phyloP scores from a whole-genome alignment of 2,329 filamentous ascomycete species.

The Botryosphaeria dothidea region DNA sequence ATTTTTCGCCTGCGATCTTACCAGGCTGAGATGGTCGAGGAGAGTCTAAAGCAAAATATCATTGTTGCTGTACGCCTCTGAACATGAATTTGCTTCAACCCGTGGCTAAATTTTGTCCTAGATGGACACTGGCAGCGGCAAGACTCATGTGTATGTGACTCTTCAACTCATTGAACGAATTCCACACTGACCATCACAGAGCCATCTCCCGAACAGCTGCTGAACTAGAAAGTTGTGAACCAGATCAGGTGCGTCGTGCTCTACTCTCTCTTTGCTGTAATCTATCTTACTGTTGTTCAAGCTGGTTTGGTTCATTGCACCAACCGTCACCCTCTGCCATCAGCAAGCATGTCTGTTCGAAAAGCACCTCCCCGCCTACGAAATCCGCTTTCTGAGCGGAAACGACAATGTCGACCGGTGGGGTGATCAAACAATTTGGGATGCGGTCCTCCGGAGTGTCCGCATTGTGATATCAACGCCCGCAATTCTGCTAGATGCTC shows the following conservation, averaged over 20 bases:
- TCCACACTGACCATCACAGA: not conserved
- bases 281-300: constrained; percentile 22
- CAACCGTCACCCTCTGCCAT: constrained; percentile 47
- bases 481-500: constrained; percentile 71
- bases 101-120: constrained; percentile 10
- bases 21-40: constrained; percentile 52
- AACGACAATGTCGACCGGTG: constrained; percentile 71
- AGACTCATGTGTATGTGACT: constrained; percentile 46
- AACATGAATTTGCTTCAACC: too few species aligned
- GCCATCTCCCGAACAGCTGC: constrained; percentile 36
- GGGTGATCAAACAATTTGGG: constrained; percentile 68
- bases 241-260: constrained; percentile 34
- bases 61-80: constrained; percentile 44
- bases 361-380: constrained; percentile 47
- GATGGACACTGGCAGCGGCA: constrained; percentile 53
- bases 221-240: constrained; percentile 41
- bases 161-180: not conserved
- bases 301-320: constrained; percentile 50
- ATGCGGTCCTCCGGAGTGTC: constrained; percentile 62
- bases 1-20: constrained; percentile 44
- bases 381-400: constrained; percentile 66
- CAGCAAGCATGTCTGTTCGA: constrained; percentile 44
- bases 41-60: constrained; percentile 45
- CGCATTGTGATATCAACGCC: constrained; percentile 77
- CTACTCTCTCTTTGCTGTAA: not conserved